Evolutionary conservation across 140 eudicot genomes (phyloP), one percentile per base, ranked within the genome.

Genomic region (Anethum foeniculum): DNA sequence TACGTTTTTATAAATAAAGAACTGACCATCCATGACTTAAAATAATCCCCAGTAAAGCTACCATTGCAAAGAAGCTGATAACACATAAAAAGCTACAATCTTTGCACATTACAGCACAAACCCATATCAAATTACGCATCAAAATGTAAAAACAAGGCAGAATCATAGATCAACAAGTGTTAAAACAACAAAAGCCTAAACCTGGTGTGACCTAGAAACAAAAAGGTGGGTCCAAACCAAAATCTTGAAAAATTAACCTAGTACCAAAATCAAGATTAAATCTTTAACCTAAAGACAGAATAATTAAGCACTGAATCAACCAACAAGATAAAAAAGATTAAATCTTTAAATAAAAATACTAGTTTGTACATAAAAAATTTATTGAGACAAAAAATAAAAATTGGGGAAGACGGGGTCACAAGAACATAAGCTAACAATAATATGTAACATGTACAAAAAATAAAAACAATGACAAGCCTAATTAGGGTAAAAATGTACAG

Each of bases 191-290:
- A 15, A 28, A 8, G 48, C 75, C 79, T 80, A 77, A 80, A 76
- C 71, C 82, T 69, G 77, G 76, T 49, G 87, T 81, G 85, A 88
- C 88, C 88, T 85, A 86, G 85, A 84, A 86, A 79, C 74, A 84
- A 85, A 78, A 78, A 80, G 27, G 87, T 87, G 93, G 88, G 93
- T 79, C 89, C 90, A 84, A 85, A 84, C 78, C 85, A 84, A 88
- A 83, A 85, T 80, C 36, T 34, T 73, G 83, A 82, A 83, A 83
- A 71, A 81, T 71, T 80, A 77, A 84, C 85, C 84, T 87, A 62
- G 82, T 62, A 79, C 78, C 69, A 79, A 43, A 77, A 80, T 39
- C 80, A 81, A 76, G 72, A 72, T 78, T 86, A 74, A 85, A 54
- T 62, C 75, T 58, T 71, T 79, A 9, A 54, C 84, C 77, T 76